Evolutionary conservation across 495 filamentous ascomycete genomes (phyloP).

Genomic region (Xylaria castorea): DNA sequence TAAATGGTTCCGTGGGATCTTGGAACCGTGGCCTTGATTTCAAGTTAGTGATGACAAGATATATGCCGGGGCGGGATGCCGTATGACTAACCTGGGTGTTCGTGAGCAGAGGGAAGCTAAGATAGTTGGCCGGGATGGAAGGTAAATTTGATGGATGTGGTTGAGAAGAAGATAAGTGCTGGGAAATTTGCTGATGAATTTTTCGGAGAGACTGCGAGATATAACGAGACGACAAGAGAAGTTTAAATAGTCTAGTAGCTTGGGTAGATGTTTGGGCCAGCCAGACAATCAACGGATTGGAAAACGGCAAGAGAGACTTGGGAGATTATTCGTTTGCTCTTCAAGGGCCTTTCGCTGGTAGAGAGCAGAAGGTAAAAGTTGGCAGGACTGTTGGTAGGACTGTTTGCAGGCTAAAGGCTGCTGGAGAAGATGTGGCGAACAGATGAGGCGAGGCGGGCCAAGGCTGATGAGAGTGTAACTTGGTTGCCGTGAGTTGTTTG

Average conservation of each 20-base stretch:
- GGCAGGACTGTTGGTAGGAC: background rate
- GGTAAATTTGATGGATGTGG: background rate
- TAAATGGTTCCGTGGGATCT: background rate
- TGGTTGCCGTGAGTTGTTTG: slow-evolving; percentile 10
- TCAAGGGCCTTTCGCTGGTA: slow-evolving; percentile 20
- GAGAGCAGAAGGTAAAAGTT: slow-evolving; percentile 27
- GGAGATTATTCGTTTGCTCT: slow-evolving; percentile 37
- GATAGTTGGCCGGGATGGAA: background rate
- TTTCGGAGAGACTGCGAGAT: slow-evolving; percentile 4
- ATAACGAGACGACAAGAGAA: slow-evolving; percentile 7
- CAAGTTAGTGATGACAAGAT: background rate
- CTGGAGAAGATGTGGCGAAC: background rate
- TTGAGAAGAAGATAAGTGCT: background rate
- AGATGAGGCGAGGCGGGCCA: background rate
- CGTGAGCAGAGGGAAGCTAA: background rate
- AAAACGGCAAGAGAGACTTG: slow-evolving; percentile 3
- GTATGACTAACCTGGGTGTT: slow-evolving; percentile 3
- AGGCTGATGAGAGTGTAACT: background rate
- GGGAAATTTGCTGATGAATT: background rate
- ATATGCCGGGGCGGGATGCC: background rate
- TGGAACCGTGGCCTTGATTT: background rate
- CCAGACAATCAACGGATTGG: background rate
- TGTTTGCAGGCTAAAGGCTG: slow-evolving; percentile 32
- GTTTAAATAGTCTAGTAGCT: slow-evolving; percentile 4
- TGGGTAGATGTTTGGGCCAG: slow-evolving; percentile 1